These are phyloP conservation scores for Citrullus colocynthis DNA, from an alignment of 306 rosid genomes.

Conservation along the genomic window DNA sequence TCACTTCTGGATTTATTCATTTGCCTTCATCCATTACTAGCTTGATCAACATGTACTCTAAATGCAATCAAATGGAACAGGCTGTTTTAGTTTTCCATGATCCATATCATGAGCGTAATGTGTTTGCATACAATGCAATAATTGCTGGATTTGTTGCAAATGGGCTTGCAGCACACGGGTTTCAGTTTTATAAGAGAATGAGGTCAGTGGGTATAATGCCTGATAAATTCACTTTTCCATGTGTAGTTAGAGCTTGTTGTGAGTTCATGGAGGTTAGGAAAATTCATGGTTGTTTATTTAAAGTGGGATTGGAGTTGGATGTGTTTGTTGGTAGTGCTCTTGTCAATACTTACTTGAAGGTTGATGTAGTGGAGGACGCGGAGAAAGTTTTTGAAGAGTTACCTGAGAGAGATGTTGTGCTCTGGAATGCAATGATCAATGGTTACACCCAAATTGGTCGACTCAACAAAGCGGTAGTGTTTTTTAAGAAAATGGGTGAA, in stretches of 20 bases:
- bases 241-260: slow-evolving; percentile 53
- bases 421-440: slow-evolving; percentile 82
- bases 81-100: slow-evolving; percentile 40
- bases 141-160: slow-evolving; percentile 58
- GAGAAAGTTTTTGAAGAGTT: slow-evolving; percentile 48
- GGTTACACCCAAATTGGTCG: slow-evolving; percentile 51
- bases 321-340: slow-evolving; percentile 71
- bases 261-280: slow-evolving; percentile 45
- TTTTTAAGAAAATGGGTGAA: slow-evolving; percentile 41
- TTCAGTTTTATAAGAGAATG: slow-evolving; percentile 39
- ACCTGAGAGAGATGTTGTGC: slow-evolving; percentile 59
- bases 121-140: slow-evolving; percentile 57
- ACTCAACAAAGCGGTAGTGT: slow-evolving; percentile 47
- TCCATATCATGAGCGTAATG: slow-evolving; percentile 31
- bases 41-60: slow-evolving; percentile 76
- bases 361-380: slow-evolving; percentile 43
- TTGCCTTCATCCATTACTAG: slow-evolving; percentile 52
- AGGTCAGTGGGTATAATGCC: slow-evolving; percentile 34
- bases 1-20: slow-evolving; percentile 39
- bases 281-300: slow-evolving; percentile 64
- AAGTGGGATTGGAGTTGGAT: slow-evolving; percentile 60
- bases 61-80: slow-evolving; percentile 35
- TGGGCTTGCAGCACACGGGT: slow-evolving; percentile 25
- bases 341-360: slow-evolving; percentile 46
- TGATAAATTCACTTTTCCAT: slow-evolving; percentile 61